These are phyloP conservation scores for Curvularia eragrostidis DNA, from an alignment of 2,329 filamentous ascomycete genomes.

Conservation along the genomic window DNA sequence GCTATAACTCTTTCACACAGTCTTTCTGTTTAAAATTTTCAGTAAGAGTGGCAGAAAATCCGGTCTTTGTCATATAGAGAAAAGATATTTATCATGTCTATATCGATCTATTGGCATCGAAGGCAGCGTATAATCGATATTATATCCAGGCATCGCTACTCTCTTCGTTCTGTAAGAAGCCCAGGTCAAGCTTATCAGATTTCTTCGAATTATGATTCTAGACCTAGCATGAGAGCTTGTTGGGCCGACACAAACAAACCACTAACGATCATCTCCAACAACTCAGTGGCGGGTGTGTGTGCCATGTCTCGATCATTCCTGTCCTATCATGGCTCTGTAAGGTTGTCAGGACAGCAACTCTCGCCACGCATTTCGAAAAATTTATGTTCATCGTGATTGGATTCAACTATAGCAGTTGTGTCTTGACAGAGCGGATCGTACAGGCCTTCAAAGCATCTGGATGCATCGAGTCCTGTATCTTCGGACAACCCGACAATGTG, in stretches of 20 bases:
- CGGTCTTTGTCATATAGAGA: not conserved
- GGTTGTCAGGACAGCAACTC: too few relatives aligned
- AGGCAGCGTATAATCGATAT: not conserved
- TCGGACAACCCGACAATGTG: not conserved
- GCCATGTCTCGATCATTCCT: not conserved
- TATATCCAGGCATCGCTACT: not conserved
- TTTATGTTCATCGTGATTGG: not conserved
- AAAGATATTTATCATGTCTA: not conserved
- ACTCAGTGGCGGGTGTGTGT: not conserved
- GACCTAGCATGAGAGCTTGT: not conserved
- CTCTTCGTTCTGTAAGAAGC: not conserved
- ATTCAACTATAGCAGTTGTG: not conserved
- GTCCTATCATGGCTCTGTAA: not conserved
- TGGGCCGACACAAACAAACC: not conserved
- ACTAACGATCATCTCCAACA: not conserved
- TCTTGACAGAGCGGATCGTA: not conserved
- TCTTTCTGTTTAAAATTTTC: not conserved
- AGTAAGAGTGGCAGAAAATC: not conserved
- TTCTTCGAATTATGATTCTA: not conserved
- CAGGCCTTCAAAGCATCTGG: not conserved
- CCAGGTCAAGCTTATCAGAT: not conserved
- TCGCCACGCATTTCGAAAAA: not conserved
- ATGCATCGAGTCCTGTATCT: not conserved
- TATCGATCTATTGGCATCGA: not conserved
- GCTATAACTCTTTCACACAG: not conserved